Evolutionary conservation across 306 rosid species (phyloP).

Genomic region (Prunus dulcis): DNA sequence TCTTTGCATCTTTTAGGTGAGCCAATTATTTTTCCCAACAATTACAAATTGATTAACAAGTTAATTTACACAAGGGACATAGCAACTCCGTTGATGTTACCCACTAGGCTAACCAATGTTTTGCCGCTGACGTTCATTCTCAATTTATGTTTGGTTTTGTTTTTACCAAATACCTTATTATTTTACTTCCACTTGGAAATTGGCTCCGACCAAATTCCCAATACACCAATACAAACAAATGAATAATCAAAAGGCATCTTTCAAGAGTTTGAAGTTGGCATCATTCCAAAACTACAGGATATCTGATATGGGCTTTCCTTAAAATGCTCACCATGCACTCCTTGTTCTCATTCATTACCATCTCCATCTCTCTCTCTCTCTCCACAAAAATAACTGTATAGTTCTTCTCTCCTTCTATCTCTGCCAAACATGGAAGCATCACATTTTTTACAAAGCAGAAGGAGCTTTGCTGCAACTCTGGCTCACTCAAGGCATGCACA

Average conservation of each 20-base stretch:
- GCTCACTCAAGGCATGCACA: slow-evolving; percentile 25
- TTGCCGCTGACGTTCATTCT: neutral
- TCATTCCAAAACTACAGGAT: slow-evolving; percentile 40
- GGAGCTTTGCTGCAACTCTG: slow-evolving; percentile 25
- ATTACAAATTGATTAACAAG: neutral
- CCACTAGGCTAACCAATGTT: neutral
- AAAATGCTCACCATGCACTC: slow-evolving; percentile 40
- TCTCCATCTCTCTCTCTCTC: neutral
- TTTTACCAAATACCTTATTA: neutral
- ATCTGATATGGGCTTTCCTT: slow-evolving; percentile 16
- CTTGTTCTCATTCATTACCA: slow-evolving; percentile 3
- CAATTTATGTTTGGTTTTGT: no score
- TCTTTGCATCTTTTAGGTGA: no score
- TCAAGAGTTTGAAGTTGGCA: neutral
- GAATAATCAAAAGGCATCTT: slow-evolving; percentile 7
- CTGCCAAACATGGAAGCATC: slow-evolving; percentile 55
- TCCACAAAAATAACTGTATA: no score
- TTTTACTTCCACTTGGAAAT: neutral
- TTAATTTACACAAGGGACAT: neutral
- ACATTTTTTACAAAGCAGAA: slow-evolving; percentile 22
- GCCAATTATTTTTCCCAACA: neutral
- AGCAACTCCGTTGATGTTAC: neutral
- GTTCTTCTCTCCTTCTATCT: neutral
- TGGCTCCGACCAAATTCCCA: neutral
- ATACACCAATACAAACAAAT: slow-evolving; percentile 9